Evolutionary conservation across 2,329 filamentous ascomycete genomes (phyloP).

Genomic region (Penicillium sp.): DNA sequence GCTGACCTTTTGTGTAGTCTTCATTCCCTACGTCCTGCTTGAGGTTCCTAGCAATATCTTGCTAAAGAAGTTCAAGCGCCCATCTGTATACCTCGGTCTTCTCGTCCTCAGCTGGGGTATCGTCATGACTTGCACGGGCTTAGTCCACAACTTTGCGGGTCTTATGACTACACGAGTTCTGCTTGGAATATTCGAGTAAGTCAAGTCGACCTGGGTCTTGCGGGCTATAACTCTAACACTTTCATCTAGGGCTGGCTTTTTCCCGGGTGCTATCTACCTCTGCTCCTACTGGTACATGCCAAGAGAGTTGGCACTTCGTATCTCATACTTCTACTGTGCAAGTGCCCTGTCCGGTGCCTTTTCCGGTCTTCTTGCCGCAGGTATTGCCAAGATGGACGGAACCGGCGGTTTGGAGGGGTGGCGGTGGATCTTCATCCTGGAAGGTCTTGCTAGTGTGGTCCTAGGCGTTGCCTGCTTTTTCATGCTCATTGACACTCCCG

Average conservation of each 20-base stretch:
- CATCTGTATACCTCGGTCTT: conserved; percentile 16
- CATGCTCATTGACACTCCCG: conserved; percentile 46
- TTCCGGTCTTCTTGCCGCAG: conserved; percentile 52
- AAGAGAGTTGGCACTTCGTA: conserved; percentile 18
- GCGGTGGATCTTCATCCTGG: conserved; percentile 53
- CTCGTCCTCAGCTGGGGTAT: conserved; percentile 17
- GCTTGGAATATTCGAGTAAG: conserved; percentile 18
- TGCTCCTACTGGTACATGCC: conserved; percentile 27
- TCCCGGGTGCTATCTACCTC: conserved; percentile 28
- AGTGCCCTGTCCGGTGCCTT: conserved; percentile 46
- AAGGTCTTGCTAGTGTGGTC: conserved; percentile 47
- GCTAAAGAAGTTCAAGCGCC: conserved; percentile 17
- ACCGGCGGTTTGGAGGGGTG: conserved; percentile 47
- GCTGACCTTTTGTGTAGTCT: background rate
- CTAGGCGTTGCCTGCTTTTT: conserved; percentile 45
- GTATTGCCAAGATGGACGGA: conserved; percentile 51
- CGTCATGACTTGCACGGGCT: conserved; percentile 18
- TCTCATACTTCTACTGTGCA: conserved; percentile 27
- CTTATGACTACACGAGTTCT: conserved; percentile 10
- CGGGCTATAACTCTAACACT: background rate
- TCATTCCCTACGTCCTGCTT: conserved; percentile 18
- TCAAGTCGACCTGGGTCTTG: background rate
- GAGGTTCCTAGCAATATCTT: conserved; percentile 22
- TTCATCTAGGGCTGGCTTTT: conserved; percentile 21
- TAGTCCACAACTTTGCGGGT: conserved; percentile 19